Percentiles rank a stretch among this genome's conserved stretches.
Evolutionary conservation across 495 filamentous ascomycete species (phyloP).

Genomic region (Glarea lozoyensis): DNA sequence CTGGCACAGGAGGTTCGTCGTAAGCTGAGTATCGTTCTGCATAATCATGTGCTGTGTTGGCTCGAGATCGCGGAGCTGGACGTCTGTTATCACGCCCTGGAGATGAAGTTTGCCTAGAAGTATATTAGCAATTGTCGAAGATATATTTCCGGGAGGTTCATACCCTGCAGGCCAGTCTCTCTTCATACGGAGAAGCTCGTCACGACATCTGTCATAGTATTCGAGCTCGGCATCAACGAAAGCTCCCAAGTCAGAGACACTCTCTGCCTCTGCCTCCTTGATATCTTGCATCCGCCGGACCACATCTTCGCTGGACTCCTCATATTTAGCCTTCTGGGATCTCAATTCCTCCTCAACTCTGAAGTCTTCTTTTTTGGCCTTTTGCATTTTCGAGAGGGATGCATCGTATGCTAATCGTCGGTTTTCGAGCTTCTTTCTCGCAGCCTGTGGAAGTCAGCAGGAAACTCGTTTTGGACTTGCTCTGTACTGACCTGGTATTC

Average conservation of each 20-base stretch:
- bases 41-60: constrained; percentile 37
- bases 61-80: constrained; percentile 31
- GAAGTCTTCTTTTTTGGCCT: constrained; percentile 88
- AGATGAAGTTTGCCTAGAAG: constrained; percentile 9
- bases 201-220: constrained; percentile 84
- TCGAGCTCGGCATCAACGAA: constrained; percentile 88
- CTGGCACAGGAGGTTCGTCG: constrained; percentile 31
- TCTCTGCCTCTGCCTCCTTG: constrained; percentile 82
- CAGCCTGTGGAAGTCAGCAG: constrained; percentile 38
- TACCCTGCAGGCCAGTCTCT: constrained; percentile 35
- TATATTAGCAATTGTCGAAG: constrained; percentile 6
- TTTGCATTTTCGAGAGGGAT: constrained; percentile 84
- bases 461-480: background rate
- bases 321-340: constrained; percentile 88
- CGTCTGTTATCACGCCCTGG: constrained; percentile 17
- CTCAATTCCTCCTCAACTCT: constrained; percentile 88
- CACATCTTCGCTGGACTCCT: constrained; percentile 92
- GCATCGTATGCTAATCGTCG: constrained; percentile 89
- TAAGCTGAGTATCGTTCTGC: constrained; percentile 31
- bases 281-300: constrained; percentile 93
- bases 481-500: constrained; percentile 70
- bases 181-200: constrained; percentile 47
- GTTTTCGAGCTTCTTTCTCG: constrained; percentile 91
- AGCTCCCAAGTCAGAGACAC: constrained; percentile 64
- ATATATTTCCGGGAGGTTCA: background rate